These are phyloP conservation scores for Calocera viscosa DNA, from an alignment of 768 basidiomycete genomes.

Conservation along the genomic window DNA sequence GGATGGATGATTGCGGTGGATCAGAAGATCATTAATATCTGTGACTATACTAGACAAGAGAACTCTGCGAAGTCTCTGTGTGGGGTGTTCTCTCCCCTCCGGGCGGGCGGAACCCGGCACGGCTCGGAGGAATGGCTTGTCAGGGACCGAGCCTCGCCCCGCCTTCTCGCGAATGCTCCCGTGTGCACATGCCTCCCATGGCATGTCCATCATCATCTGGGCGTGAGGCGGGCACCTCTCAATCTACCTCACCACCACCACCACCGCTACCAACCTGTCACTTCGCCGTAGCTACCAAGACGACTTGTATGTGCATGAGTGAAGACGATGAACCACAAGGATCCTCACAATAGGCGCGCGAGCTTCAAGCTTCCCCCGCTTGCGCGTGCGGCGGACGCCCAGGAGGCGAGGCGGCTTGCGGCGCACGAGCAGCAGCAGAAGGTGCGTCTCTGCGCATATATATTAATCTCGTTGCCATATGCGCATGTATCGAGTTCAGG, in stretches of 20 bases:
- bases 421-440: constrained; percentile 7
- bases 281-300: too few species aligned
- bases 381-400: not conserved
- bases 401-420: constrained; percentile 2
- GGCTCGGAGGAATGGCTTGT: not conserved
- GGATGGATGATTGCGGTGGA: too few species aligned
- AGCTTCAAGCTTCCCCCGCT: constrained; percentile 6
- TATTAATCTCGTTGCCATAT: too few species aligned
- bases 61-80: too few species aligned
- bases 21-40: too few species aligned
- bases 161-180: not conserved
- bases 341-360: not conserved
- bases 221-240: too few species aligned
- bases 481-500: too few species aligned
- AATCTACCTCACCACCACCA: too few species aligned
- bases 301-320: not conserved
- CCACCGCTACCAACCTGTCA: too few species aligned
- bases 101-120: too few species aligned
- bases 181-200: not conserved
- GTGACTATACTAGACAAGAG: too few species aligned
- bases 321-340: not conserved
- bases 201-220: not conserved
- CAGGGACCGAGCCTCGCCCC: not conserved
- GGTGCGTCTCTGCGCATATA: not conserved
- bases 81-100: too few species aligned